Conservation (phyloP, 768 basidiomycete genomes). For the Hericium rajendrae region DNA sequence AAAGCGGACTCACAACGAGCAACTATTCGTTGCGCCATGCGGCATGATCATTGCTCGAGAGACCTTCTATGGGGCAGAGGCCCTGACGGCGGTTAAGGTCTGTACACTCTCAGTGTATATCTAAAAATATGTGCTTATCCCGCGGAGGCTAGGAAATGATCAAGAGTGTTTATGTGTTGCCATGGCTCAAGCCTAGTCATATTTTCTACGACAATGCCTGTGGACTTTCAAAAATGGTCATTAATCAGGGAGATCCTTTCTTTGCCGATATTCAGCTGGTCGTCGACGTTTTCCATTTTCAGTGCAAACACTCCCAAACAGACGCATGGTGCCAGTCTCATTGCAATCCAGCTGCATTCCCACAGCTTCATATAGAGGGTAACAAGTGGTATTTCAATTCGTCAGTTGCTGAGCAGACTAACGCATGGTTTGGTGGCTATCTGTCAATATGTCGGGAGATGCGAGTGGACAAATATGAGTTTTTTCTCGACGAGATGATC, state of each 20-base stretch:
- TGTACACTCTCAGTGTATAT: neutral
- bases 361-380: slow-evolving; percentile 14
- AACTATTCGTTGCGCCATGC: slow-evolving; percentile 11
- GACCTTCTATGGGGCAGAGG: slow-evolving; percentile 11
- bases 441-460: slow-evolving; percentile 23
- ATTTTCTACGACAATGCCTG: neutral
- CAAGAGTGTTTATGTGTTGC: neutral
- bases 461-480: slow-evolving; percentile 15
- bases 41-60: slow-evolving; percentile 11
- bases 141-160: neutral
- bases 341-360: slow-evolving; percentile 21
- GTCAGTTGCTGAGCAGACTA: slow-evolving; percentile 25
- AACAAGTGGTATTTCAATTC: slow-evolving; percentile 25
- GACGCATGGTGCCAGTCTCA: slow-evolving; percentile 17
- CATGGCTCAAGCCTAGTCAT: neutral
- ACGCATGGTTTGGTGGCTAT: slow-evolving; percentile 26
- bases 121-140: neutral
- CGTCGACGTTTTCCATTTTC: slow-evolving; percentile 17
- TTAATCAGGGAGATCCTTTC: neutral
- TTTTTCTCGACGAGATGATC: slow-evolving; percentile 25
- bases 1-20: slow-evolving; percentile 14
- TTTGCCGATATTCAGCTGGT: slow-evolving; percentile 9
- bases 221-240: neutral
- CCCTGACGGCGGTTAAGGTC: slow-evolving; percentile 9
- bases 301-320: slow-evolving; percentile 15